Evolutionary conservation across 2,329 filamentous ascomycete genomes (phyloP).

Genomic region (Myriosclerotinia curreyana): DNA sequence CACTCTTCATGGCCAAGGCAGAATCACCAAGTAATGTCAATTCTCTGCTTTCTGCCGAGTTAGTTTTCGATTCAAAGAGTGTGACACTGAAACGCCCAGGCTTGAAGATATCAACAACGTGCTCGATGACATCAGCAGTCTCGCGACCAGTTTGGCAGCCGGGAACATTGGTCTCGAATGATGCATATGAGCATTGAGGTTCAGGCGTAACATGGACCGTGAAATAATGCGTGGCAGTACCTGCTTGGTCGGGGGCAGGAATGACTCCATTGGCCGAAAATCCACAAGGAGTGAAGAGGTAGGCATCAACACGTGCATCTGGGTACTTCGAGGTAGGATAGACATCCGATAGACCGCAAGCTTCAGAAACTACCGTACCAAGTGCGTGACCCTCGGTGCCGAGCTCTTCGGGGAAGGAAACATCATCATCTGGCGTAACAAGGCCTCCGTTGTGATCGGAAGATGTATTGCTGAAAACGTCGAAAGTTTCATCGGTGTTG

Average conservation of each 20-base stretch:
- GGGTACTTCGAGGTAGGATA: slow-evolving; percentile 86
- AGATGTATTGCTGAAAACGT: slow-evolving; percentile 77
- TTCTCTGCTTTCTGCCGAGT: slow-evolving; percentile 35
- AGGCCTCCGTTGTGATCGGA: slow-evolving; percentile 59
- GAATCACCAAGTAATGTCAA: slow-evolving; percentile 40
- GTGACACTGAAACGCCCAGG: slow-evolving; percentile 98
- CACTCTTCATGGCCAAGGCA: slow-evolving; percentile 41
- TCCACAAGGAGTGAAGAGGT: slow-evolving; percentile 93
- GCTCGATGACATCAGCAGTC: slow-evolving; percentile 86
- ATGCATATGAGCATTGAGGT: slow-evolving; percentile 94
- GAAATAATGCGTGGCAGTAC: slow-evolving; percentile 73
- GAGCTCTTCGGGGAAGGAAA: slow-evolving; percentile 65
- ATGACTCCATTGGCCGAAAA: slow-evolving; percentile 97
- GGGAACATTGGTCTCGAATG: slow-evolving; percentile 97
- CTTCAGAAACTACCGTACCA: slow-evolving; percentile 86
- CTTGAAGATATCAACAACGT: slow-evolving; percentile 94
- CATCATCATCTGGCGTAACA: slow-evolving; percentile 55
- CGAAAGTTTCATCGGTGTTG: slow-evolving; percentile 59
- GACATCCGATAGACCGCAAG: slow-evolving; percentile 82
- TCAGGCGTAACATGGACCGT: slow-evolving; percentile 98
- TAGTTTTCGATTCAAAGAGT: slow-evolving; percentile 83
- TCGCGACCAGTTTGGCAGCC: slow-evolving; percentile 82
- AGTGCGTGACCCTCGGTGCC: slow-evolving; percentile 93
- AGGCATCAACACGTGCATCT: slow-evolving; percentile 90
- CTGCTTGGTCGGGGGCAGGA: slow-evolving; percentile 63